Percentiles rank a stretch among this genome's conserved stretches.
Evolutionary conservation across 2,329 filamentous ascomycete species (phyloP).

Genomic region (Chalara sp.): DNA sequence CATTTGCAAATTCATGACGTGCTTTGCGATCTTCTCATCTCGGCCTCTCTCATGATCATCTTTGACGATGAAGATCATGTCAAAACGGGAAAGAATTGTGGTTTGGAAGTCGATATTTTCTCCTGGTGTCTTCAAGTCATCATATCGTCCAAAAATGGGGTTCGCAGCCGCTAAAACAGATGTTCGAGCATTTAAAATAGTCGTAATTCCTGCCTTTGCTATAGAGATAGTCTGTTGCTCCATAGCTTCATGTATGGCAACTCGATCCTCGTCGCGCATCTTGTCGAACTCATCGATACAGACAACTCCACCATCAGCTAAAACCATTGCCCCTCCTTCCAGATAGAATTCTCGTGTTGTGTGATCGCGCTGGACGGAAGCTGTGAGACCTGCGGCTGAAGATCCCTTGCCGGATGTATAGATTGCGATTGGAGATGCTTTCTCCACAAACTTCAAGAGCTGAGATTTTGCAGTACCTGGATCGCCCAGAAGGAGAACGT

Average conservation of each 20-base stretch:
- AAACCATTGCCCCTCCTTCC: slow-evolving; percentile 96
- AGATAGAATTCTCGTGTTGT: slow-evolving; percentile 94
- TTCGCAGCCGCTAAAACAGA: slow-evolving; percentile 95
- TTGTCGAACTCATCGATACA: slow-evolving; percentile 85
- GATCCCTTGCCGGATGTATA: slow-evolving; percentile 99
- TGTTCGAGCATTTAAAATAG: slow-evolving; percentile 90
- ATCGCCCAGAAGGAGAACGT: slow-evolving; percentile 92
- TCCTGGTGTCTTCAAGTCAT: slow-evolving; percentile 93
- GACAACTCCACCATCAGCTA: slow-evolving; percentile 79
- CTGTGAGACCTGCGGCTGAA: slow-evolving; percentile 93
- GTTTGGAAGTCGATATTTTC: slow-evolving; percentile 99
- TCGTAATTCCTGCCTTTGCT: slow-evolving; percentile 90
- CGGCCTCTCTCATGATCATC: slow-evolving; percentile 87
- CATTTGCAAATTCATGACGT: slow-evolving; percentile 98
- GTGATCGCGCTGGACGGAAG: slow-evolving; percentile 89
- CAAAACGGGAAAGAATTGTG: slow-evolving; percentile 94
- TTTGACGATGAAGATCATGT: slow-evolving; percentile 99
- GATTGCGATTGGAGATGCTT: slow-evolving; percentile 91
- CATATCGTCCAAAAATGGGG: slow-evolving; percentile 94
- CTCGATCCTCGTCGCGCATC: slow-evolving; percentile 73
- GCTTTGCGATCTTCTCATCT: slow-evolving; percentile 88
- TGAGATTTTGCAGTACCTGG: slow-evolving; percentile 98
- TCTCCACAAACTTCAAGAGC: slow-evolving; percentile 93
- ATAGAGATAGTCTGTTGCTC: slow-evolving; percentile 82
- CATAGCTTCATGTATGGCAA: slow-evolving; percentile 83